Evolutionary conservation across 768 basidiomycete genomes (phyloP), one percentile per base, ranked within the genome.

Genomic region (Boletus sensibilis): DNA sequence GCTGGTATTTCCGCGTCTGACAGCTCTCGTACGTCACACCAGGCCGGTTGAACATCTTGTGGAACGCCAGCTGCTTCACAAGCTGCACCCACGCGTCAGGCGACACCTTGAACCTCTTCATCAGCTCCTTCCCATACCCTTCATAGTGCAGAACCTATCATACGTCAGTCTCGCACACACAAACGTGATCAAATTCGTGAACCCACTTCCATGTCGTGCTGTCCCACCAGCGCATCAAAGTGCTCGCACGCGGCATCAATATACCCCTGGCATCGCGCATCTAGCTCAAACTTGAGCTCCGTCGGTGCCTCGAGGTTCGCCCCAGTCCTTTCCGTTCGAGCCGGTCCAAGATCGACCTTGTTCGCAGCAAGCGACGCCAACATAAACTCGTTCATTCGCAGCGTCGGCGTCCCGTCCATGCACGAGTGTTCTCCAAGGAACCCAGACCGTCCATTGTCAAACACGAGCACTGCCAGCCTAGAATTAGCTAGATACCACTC

Each of bases 81-180:
- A 98, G 80, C 75, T 99, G 97, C 18, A 82, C 91, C 86, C 94
- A 94, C 27, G 95, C 94, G 66, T 99, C 97, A 0, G 96, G 97
- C 1, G 91, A 94, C 45, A 83, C 78, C 66, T 87, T 87, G 80
- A 82, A 83, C 54, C 77, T 79, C 77, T 97, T 98, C 76, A 94
- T 91, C 62, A 82, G 72, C 62, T 82, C 78, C 75, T 96, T 96
- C 57, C 97, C 97, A 70, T 94, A 97, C 5, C 85, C 89, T 64
- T 88, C 84, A 63, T 92, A 94, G 67, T 94, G 87, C 43, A 92
- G 76, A 25, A 92, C 89, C 80, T 87, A 59, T 2, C 31, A 12
- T n/a, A 13, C 35, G 40, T 70, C 53, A 68, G 59, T 46, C 29
- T 13, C 55, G 21, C 38, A 25, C 23, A 25, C 35, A 27, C 20